phyloP scores from a whole-genome alignment of 2,329 filamentous ascomycete genomes.

The Cladosporium sphaerospermum region DNA sequence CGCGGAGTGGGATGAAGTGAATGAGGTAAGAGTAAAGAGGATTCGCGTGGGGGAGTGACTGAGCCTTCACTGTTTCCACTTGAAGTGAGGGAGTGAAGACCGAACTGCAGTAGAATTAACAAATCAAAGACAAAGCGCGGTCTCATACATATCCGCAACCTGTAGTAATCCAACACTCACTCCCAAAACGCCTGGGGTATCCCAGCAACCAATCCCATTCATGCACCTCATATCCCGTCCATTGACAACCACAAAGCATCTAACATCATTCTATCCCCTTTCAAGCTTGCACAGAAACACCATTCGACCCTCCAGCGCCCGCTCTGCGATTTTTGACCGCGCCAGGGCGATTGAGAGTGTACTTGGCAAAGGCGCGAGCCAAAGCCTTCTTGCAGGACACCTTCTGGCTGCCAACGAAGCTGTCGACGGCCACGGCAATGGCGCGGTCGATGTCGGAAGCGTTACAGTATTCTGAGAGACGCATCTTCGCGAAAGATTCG shows the following conservation, averaged over 20 bases:
- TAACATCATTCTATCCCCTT: background rate
- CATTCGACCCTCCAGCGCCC: background rate
- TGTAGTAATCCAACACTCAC: too few species aligned
- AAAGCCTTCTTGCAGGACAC: slow-evolving; percentile 96
- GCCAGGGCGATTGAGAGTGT: slow-evolving; percentile 49
- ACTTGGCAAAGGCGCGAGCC: slow-evolving; percentile 92
- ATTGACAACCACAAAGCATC: background rate
- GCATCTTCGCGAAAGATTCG: slow-evolving; percentile 95
- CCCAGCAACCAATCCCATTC: background rate
- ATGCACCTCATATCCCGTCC: background rate
- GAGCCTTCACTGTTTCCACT: too few species aligned
- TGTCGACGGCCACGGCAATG: slow-evolving; percentile 93
- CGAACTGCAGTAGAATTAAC: too few species aligned
- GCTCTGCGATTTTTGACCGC: slow-evolving; percentile 6
- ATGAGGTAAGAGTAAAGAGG: too few species aligned
- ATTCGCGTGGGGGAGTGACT: too few species aligned
- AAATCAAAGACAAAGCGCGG: too few species aligned
- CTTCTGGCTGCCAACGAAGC: slow-evolving; percentile 94
- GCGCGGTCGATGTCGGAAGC: slow-evolving; percentile 89
- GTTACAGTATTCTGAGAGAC: slow-evolving; percentile 91
- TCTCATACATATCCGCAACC: too few species aligned
- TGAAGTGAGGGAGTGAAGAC: too few species aligned
- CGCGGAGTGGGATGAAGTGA: too few species aligned
- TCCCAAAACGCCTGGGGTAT: slow-evolving; percentile 7
- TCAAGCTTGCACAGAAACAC: slow-evolving; percentile 3